Base-by-base conservation (phyloP, 805 yeast species). In the Saccharomyces paradoxus region DNA sequence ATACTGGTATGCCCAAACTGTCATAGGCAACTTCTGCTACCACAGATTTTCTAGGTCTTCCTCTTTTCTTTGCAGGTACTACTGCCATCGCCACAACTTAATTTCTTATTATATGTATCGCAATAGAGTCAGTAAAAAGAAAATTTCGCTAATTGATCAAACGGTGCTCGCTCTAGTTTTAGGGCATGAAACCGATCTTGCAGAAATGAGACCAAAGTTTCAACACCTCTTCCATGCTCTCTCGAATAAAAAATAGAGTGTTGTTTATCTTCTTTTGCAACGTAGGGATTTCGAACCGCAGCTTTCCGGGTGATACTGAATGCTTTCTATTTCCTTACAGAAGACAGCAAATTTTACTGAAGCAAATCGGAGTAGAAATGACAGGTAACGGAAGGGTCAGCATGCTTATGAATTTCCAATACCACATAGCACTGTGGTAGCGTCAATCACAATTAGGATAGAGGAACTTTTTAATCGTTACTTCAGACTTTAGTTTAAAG, bases 21-120 rank as follows among this genome's bases (percentile, higher is more conserved):
- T 14, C 27, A 4, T 28, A 32, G 22, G 46, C 51, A 8, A 32
- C 46, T 12, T 46, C 51, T 12, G 46, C 49, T n/a, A 44, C 31
- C 9, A 48, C 50, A 26, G 47, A 41, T 44, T 60, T 62, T 32
- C 56, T 55, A n/a, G 62, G 61, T 47, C 64, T 60, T 2, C 62
- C 63, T 55, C 61, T 61, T 13, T 56, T 56, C 49, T 53, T 58
- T 3, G 53, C 54, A 2, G 56, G 50, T 14, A n/a, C 27, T 12
- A 27, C 29, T 22, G 21, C 30, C 49, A 46, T 46, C 49, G 49
- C 29, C 21, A 27, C 29, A 22, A 14, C 22, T 10, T 46, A 17
- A 8, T 22, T 8, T 22, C 12, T 10, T 46, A 14, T 28, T 22
- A 17, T 6, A 17, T 4, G 5, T 27, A 12, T 46, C 30, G 32